Evolutionary conservation across 495 filamentous ascomycete species (phyloP), one percentile per base, ranked within the genome.

Genomic region (Cryomyces minteri): DNA sequence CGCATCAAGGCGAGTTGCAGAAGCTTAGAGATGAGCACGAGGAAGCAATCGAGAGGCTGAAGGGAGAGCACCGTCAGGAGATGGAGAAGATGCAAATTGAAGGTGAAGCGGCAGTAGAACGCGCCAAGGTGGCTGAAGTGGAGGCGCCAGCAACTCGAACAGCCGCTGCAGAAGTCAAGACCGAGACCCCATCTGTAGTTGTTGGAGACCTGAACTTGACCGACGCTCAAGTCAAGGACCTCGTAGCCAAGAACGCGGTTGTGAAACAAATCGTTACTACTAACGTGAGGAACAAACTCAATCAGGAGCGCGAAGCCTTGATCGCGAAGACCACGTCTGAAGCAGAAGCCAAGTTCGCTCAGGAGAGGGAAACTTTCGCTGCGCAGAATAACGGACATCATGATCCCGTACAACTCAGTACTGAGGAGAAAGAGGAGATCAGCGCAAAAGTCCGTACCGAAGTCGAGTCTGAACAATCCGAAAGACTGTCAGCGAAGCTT

Each of bases 61-160:
- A 76, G 33, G 59, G 74, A 12, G 74, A 73, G 55, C 77, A 90
- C 49, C 68, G 76, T 53, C 71, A 79, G 52, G 79, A 81, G 41
- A 48, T 67, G 6, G 49, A 62, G 34, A 50, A 56, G 28, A 59
- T 60, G 60, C 61, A 45, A 12, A 29, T 44, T 4, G 49, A 51
- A n/a, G 46, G 46, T 39, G 37, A 46, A 25, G 38, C 45, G 5
- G 34, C 45, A 9, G 39, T 50, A 30, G 14, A 51, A 40, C 38
- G 38, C 1, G 42, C 31, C 30, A 44, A 28, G 12, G 42, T 44
- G 12, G 52, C 46, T 11, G 46, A 47, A n/a, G 36, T 12, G n/a
- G 31, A 12, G 11, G 32, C 14, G 3, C 6, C 18, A 5, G 31
- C 12, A 5, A 41, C 45, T 11, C 48, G 49, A 40, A 18, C 43